Evolutionary conservation across 1,284 basidiomycete species (phyloP).

Genomic region (Tylopilus sp.): DNA sequence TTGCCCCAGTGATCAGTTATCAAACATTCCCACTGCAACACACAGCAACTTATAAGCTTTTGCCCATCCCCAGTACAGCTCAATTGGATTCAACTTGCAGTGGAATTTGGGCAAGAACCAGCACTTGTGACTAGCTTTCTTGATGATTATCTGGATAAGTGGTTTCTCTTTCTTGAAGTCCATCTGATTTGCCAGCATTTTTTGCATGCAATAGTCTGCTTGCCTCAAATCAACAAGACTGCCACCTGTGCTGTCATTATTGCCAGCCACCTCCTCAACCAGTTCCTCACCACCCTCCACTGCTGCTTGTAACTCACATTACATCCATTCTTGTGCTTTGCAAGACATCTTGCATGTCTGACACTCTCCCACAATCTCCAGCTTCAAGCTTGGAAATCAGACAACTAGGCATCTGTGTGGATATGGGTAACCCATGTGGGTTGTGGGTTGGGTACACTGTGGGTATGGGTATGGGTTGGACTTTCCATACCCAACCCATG

Average conservation of each 20-base stretch:
- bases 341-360: constrained; percentile 8
- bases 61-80: constrained; percentile 34
- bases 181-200: constrained; percentile 12
- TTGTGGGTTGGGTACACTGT: no score
- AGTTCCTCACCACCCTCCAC: no score
- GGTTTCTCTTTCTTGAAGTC: constrained; percentile 17
- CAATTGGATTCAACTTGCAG: constrained; percentile 32
- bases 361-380: constrained; percentile 42
- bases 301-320: not conserved
- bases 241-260: no score
- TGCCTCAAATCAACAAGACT: not conserved
- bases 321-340: constrained; percentile 1
- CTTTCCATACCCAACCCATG: no score
- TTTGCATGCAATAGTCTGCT: constrained; percentile 13
- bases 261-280: no score
- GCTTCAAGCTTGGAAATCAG: constrained; percentile 90
- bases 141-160: constrained; percentile 13
- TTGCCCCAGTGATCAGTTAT: no score
- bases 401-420: no score
- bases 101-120: constrained; percentile 21
- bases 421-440: no score
- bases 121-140: constrained; percentile 15
- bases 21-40: no score
- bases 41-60: constrained; percentile 1
- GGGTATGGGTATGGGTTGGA: no score